phyloP scores from a whole-genome alignment of 2,329 filamentous ascomycete genomes.

The Falciphora oryzae region DNA sequence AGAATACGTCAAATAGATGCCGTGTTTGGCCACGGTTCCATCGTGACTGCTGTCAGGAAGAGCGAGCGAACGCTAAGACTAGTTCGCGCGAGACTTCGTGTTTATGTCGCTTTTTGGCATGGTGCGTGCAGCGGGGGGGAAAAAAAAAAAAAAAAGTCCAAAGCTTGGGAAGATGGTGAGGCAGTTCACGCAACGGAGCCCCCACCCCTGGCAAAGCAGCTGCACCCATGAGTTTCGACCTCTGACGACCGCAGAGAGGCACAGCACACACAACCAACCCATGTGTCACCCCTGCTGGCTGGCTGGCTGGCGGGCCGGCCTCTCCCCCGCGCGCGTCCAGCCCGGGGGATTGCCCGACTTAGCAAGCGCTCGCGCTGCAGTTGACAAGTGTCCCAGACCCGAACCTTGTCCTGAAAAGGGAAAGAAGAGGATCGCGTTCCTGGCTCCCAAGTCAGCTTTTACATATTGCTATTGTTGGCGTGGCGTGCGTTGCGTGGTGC shows the following conservation, averaged over 20 bases:
- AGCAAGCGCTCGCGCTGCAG: too few relatives aligned
- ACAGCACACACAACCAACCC: not conserved
- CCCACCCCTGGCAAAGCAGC: not conserved
- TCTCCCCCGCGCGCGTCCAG: too few relatives aligned
- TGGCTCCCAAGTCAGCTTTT: not conserved
- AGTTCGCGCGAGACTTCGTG: too few relatives aligned
- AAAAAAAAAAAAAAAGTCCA: too few relatives aligned
- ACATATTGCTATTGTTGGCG: not conserved
- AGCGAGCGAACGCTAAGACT: not conserved
- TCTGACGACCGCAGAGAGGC: not conserved
- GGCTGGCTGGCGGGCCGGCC: too few relatives aligned
- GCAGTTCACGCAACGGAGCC: not conserved
- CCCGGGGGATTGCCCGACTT: too few relatives aligned
- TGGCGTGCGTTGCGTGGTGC: too few relatives aligned
- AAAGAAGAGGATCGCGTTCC: not conserved
- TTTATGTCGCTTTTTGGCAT: not conserved
- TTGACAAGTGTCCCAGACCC: not conserved
- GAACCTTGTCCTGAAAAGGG: not conserved
- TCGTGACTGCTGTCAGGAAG: not conserved
- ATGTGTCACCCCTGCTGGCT: not conserved
- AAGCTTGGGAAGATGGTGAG: not conserved
- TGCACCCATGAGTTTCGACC: not conserved
- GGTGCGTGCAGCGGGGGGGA: too few relatives aligned
- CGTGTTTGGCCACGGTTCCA: too few relatives aligned
- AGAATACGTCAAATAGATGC: not conserved